A percentile compares a stretch with the other conserved stretches of the same genome.
Conservation (phyloP, 305 asterid species). For the Fraxinus ornus region DNA sequence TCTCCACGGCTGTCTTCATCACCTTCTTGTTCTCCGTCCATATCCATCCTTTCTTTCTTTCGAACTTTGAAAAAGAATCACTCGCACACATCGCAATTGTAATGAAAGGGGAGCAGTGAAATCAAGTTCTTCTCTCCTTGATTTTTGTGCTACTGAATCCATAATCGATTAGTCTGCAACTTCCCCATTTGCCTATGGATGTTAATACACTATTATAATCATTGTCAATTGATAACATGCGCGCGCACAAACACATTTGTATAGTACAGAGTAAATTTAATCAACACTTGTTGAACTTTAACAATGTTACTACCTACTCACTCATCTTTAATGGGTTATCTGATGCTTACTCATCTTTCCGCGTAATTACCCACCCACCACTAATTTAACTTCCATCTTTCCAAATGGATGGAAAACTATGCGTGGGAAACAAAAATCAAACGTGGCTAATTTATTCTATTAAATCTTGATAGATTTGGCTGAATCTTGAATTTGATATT, state of each 20-base stretch:
- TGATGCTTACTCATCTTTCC: too few relatives aligned
- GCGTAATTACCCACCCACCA: too few relatives aligned
- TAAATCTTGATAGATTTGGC: too few relatives aligned
- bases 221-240: neutral
- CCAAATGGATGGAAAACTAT: too few relatives aligned
- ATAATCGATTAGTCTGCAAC: conserved; percentile 33
- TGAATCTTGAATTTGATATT: too few relatives aligned
- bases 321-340: too few relatives aligned
- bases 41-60: conserved; percentile 70
- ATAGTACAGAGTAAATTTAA: too few relatives aligned
- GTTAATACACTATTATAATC: neutral
- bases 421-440: too few relatives aligned
- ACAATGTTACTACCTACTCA: too few relatives aligned
- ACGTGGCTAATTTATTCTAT: too few relatives aligned
- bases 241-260: neutral
- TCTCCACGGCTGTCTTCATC: conserved; percentile 81
- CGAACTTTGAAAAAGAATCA: conserved; percentile 17
- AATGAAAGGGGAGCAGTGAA: conserved; percentile 4
- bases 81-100: conserved; percentile 33
- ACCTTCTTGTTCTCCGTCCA: conserved; percentile 86
- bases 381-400: too few relatives aligned
- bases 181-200: conserved; percentile 36
- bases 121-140: conserved; percentile 19
- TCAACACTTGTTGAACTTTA: too few relatives aligned
- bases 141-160: conserved; percentile 3